Evolutionary conservation across 2,329 filamentous ascomycete genomes (phyloP).

Genomic region (Epicoccum nigrum): DNA sequence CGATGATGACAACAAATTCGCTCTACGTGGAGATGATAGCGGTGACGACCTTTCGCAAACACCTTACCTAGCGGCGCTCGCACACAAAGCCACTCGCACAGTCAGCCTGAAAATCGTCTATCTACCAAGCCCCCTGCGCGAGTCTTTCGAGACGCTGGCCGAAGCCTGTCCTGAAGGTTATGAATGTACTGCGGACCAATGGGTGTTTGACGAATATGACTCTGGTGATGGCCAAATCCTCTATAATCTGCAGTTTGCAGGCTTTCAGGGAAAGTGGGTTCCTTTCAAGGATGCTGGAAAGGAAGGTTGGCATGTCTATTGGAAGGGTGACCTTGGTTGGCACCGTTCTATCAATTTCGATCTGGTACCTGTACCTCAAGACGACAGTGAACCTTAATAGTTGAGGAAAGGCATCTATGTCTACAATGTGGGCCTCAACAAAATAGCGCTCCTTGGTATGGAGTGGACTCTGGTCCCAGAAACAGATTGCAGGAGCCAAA

Average conservation of each 20-base stretch:
- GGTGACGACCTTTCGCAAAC: slow-evolving; percentile 18
- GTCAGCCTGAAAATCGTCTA: slow-evolving; percentile 20
- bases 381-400: neutral
- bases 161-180: slow-evolving; percentile 20
- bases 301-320: slow-evolving; percentile 31
- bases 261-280: slow-evolving; percentile 22
- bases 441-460: too few relatives aligned
- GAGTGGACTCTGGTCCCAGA: too few relatives aligned
- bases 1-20: slow-evolving; percentile 15
- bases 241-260: slow-evolving; percentile 17
- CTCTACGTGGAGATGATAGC: slow-evolving; percentile 17
- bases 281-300: slow-evolving; percentile 25
- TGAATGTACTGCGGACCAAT: slow-evolving; percentile 23
- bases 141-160: slow-evolving; percentile 8
- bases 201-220: slow-evolving; percentile 5
- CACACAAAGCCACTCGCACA: slow-evolving; percentile 16
- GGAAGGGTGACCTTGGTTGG: slow-evolving; percentile 20
- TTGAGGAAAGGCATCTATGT: too few relatives aligned
- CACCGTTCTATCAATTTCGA: slow-evolving; percentile 17
- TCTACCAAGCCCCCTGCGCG: slow-evolving; percentile 11
- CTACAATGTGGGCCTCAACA: neutral
- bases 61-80: slow-evolving; percentile 24
- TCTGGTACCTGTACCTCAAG: neutral
- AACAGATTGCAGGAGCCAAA: too few relatives aligned
- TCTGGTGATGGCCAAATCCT: neutral